Base-by-base conservation (phyloP, 495 filamentous ascomycete genomes). In the Daldinia bambusicola region DNA sequence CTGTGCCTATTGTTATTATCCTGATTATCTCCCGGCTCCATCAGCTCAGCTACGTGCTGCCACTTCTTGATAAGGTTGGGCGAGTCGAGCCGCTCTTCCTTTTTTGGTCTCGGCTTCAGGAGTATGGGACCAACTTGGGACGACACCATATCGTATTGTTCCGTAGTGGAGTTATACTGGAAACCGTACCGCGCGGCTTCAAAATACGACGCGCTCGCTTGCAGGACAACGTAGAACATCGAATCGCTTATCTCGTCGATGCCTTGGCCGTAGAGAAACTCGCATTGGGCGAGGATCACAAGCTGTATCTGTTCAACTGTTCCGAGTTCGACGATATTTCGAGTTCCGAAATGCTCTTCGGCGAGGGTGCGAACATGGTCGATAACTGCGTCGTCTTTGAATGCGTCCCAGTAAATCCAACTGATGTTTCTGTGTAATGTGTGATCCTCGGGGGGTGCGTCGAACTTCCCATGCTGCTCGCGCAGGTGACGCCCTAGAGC, bases 41-140 rank as follows among this genome's bases (percentile, higher is more conserved):
- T 51, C 4, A 62, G 32, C 52, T 48, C 57, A 5, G 36, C 66
- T 9, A 58, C 10, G 30, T 55, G 59, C 2, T 75, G 45, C 13
- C 72, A 60, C 12, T 36, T 67, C 0, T 12, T 8, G 32, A 75
- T 12, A 32, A 61, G 9, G 0, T 43, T 4, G 2, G 30, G 26
- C 7, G 34, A 64, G 32, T 74, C 59, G 20, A 70, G 62, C 31
- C 38, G 40, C n/a, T 40, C 53, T 13, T 65, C 50, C 6, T 36
- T 32, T 2, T 1, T 22, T 0, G 22, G 67, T 55, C 2, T 32
- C 13, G 74, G 50, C n/a, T 74, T 60, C 6, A 18, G 0, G 20
- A 72, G 59, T 14, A 18, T 13, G 13, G 16, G 9, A 18, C 60
- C 72, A 12, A 66, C 5, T 0, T 22, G 9, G 22, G 8, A 16